Base-by-base conservation (phyloP, 2,329 filamentous ascomycete genomes). In the Fusarium chaquense region DNA sequence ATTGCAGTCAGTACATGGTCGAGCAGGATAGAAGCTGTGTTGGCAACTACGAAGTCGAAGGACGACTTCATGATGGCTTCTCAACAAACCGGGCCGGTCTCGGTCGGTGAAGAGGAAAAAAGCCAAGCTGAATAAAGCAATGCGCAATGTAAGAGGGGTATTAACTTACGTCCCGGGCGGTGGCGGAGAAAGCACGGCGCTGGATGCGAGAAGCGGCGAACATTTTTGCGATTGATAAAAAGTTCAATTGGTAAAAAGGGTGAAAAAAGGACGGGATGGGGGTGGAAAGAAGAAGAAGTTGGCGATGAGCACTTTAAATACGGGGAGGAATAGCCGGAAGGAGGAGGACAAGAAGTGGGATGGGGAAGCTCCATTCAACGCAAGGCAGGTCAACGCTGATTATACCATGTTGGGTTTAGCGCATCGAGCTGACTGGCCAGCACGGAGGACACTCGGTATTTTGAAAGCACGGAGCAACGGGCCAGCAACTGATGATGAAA, bases 151-250 rank as follows among this genome's bases (percentile, higher is more conserved):
- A 53, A 62, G 64, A 58, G 45, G 49, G 68, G 44, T 24, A 43
- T 55, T 40, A 59, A 82, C 87, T 82, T 83, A 94, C 92, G 84
- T 93, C 87, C 83, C 89, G 87, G 77, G 91, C 90, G 78, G 92
- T 91, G 80, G 88, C 91, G 79, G 92, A 93, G 85, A 94, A 94
- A 81, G 91, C 91, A 79, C 92, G 89, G 83, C 89, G 88, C 86
- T 93, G 91, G 82, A 91, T 84, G 74, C 79, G 85, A 73, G 88
- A 86, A 81, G 88, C 86, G 78, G 91, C 88, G 82, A 95, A 95
- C 93, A 97, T 94, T 69, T 66, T 81, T 79, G 75, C 69, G 68
- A 73, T 64, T 68, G 62, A 69, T 71, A 50, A 65, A 58, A 33
- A 67, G 62, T 46, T 62, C 60, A 70, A 66, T 63, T 71, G 68